phyloP scores from a whole-genome alignment of 495 filamentous ascomycete species.

The Talaromyces adpressus region DNA sequence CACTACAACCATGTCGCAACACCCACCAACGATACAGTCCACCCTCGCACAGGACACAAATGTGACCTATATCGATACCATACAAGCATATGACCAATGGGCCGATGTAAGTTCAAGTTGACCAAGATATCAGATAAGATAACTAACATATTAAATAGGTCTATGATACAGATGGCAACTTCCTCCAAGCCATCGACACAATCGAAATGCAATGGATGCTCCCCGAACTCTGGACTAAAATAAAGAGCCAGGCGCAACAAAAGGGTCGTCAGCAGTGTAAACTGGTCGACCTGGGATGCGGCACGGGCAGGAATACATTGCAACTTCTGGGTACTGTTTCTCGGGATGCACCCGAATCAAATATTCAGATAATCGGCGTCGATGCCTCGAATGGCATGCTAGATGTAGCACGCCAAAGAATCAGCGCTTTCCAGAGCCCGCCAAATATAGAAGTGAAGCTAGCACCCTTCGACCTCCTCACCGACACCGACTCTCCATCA shows the following conservation, averaged over 20 bases:
- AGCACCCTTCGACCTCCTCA: conserved; percentile 28
- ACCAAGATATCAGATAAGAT: not conserved
- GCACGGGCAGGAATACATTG: conserved; percentile 62
- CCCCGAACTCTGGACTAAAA: conserved; percentile 39
- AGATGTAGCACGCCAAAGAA: conserved; percentile 38
- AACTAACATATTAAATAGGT: conserved; percentile 21
- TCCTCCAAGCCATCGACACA: conserved; percentile 63
- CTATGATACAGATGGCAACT: conserved; percentile 70
- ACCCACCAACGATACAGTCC: conserved; percentile 3
- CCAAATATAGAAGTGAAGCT: conserved; percentile 6
- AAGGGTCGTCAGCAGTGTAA: conserved; percentile 14
- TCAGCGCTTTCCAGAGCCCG: conserved; percentile 9
- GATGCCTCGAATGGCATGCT: conserved; percentile 51
- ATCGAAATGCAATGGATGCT: conserved; percentile 48
- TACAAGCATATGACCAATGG: conserved; percentile 39
- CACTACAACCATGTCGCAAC: conserved; percentile 2
- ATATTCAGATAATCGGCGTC: conserved; percentile 33
- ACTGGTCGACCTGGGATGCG: conserved; percentile 58
- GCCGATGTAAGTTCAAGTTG: conserved; percentile 21
- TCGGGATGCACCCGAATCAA: not conserved
- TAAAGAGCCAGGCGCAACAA: conserved; percentile 11
- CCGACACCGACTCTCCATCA: conserved; percentile 8
- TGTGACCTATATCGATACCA: conserved; percentile 25
- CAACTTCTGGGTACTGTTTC: conserved; percentile 37
- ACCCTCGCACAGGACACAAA: conserved; percentile 1